Conservation (phyloP, 1,284 basidiomycete species). For the Marasmius oreades region DNA sequence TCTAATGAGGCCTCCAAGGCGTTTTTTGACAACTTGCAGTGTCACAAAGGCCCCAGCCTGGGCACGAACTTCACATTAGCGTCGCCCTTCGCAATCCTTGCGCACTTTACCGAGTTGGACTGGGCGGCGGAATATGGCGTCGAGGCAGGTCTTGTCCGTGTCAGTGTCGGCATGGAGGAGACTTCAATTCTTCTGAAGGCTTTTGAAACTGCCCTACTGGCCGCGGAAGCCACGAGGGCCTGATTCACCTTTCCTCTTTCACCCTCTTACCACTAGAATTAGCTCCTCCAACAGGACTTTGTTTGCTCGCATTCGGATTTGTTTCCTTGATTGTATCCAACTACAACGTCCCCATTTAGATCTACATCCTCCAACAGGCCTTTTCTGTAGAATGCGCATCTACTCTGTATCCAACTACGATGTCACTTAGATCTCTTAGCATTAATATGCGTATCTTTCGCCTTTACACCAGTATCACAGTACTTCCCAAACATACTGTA, state of each 20-base stretch:
- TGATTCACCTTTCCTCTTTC: constrained; percentile 6
- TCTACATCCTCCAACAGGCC: constrained; percentile 9
- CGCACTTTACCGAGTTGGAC: constrained; percentile 87
- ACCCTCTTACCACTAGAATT: neutral
- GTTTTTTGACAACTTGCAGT: constrained; percentile 86
- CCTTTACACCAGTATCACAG: too few species aligned
- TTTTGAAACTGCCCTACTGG: constrained; percentile 67
- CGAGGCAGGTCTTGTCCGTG: constrained; percentile 79
- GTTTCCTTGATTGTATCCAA: constrained; percentile 21
- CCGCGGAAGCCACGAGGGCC: constrained; percentile 50
- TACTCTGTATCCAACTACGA: constrained; percentile 24
- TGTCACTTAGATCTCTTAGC: too few species aligned
- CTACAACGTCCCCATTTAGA: constrained; percentile 17
- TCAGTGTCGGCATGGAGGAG: constrained; percentile 91
- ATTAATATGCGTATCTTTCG: too few species aligned
- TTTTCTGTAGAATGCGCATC: constrained; percentile 3
- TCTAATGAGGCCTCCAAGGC: constrained; percentile 63
- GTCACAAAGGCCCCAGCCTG: constrained; percentile 89
- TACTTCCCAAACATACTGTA: too few species aligned
- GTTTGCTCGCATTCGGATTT: neutral
- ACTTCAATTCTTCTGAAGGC: constrained; percentile 52
- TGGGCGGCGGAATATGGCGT: constrained; percentile 92
- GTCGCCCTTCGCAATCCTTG: constrained; percentile 91
- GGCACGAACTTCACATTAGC: constrained; percentile 97
- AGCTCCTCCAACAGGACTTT: constrained; percentile 19